Percentiles rank a stretch among this genome's conserved stretches.
Conservation (phyloP, 2,329 filamentous ascomycete species). For the Hypoxylon sp. region DNA sequence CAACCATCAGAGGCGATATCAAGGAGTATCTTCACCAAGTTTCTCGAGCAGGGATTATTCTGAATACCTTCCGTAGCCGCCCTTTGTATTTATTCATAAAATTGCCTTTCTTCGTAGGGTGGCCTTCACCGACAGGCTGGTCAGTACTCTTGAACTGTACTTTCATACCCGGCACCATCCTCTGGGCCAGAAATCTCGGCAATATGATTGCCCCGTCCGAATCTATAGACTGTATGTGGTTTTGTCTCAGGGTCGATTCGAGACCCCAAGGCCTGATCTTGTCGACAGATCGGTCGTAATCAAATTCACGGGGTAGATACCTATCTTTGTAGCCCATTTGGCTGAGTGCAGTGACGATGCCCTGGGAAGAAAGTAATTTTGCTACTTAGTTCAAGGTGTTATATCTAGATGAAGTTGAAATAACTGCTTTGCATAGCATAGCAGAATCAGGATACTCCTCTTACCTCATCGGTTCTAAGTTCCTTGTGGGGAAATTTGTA, state of each 20-base stretch:
- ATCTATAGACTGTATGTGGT: background rate
- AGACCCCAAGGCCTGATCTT: no score
- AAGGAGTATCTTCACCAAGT: no score
- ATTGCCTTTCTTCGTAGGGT: background rate
- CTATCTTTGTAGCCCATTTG: background rate
- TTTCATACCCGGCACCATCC: background rate
- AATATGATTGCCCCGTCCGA: background rate
- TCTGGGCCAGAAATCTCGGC: background rate
- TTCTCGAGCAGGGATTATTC: no score
- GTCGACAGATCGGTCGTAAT: no score
- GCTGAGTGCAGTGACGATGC: background rate
- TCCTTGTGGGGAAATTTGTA: background rate
- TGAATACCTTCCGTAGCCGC: no score
- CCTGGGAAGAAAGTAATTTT: no score
- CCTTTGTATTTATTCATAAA: no score
- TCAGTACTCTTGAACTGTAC: background rate
- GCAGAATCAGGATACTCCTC: background rate
- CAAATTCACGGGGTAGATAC: no score
- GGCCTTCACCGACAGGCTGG: no score
- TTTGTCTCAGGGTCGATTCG: background rate
- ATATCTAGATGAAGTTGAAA: background rate
- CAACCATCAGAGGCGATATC: no score
- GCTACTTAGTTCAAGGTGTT: background rate
- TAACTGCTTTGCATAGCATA: background rate
- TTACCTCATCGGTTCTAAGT: background rate